Evolutionary conservation across 2,329 filamentous ascomycete species (phyloP), one percentile per base, ranked within the genome.

Genomic region (Torrubiella hemipterigena): DNA sequence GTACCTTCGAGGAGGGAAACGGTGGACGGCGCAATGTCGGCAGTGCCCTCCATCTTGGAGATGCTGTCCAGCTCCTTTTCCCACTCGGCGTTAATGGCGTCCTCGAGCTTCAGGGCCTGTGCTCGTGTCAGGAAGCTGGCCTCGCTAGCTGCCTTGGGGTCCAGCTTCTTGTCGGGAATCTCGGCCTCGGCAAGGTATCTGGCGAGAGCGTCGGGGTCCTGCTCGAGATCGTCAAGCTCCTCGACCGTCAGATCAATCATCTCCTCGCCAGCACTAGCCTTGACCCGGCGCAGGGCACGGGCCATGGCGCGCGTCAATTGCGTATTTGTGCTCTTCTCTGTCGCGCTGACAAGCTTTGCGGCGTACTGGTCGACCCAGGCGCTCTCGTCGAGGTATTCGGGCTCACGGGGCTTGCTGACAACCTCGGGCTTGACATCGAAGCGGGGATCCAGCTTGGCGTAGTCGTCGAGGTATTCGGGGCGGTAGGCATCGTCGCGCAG

Each of bases 381-480:
- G 40, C 73, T 67, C 34, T 70, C 56, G 34, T 58, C 64, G 55
- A 78, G 77, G 56, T 78, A 69, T 38, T 69, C 59, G 27, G 50
- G 48, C 38, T 76, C 65, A 30, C 64, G 60, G 33, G 73, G 46
- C 64, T 67, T 46, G 52, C 58, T 50, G 57, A 54, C 28, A 54
- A 47, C 58, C 35, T 58, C 65, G 43, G 58, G 69, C 52, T 63
- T 73, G 50, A 78, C 71, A 60, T 96, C 89, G 38, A 91, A 70
- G 30, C 83, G 66, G 32, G 85, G 83, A 48, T 84, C 73, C 40
- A 89, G 69, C 35, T 70, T 69, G 37, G 80, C 73, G 48, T 94
- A 81, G 54, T 93, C 84, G 52, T 95, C 86, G 33, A 89, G 59
- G 54, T 93, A 91, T 38, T 73, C 65, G 30, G 87, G 61, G 32